Conservation (phyloP, 768 basidiomycete genomes). For the Termitomyces titanicus region DNA sequence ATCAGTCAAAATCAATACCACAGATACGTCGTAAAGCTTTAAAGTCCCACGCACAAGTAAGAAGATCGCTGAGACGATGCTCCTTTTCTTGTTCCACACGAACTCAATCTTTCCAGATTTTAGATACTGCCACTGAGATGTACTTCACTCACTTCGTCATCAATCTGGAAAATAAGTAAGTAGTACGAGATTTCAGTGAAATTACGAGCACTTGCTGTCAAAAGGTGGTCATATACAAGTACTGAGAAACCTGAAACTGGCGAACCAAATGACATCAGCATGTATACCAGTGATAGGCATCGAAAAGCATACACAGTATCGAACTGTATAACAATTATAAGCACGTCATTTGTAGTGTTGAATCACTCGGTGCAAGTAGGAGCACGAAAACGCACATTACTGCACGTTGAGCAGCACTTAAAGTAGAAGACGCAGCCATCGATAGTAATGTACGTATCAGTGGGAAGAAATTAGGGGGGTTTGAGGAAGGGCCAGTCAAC, state of each 20-base stretch:
- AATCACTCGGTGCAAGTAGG: not conserved
- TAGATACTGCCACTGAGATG: not conserved
- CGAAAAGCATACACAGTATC: conserved; percentile 4
- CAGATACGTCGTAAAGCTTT: not conserved
- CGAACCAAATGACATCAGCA: not conserved
- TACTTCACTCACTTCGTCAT: conserved; percentile 6
- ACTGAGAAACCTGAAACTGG: conserved; percentile 11
- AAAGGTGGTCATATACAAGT: conserved; percentile 10
- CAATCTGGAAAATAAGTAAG: conserved; percentile 3
- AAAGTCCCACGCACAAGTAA: conserved; percentile 6
- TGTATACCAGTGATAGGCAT: not conserved
- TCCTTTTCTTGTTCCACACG: conserved; percentile 12
- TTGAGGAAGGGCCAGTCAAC: not conserved
- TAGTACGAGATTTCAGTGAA: not conserved
- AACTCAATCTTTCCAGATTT: conserved; percentile 6
- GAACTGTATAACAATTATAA: not conserved
- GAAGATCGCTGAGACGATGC: conserved; percentile 6
- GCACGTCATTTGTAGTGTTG: not conserved
- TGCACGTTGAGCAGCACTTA: not conserved
- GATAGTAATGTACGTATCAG: not conserved
- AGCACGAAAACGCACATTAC: conserved; percentile 2
- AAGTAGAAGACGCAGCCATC: not conserved
- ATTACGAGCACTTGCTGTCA: conserved; percentile 6
- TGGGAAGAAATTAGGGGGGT: not conserved
- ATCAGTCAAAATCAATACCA: not conserved